These are phyloP conservation scores for Hypoxylon sp. DNA, from an alignment of 2,329 filamentous ascomycete genomes.

Conservation along the genomic window DNA sequence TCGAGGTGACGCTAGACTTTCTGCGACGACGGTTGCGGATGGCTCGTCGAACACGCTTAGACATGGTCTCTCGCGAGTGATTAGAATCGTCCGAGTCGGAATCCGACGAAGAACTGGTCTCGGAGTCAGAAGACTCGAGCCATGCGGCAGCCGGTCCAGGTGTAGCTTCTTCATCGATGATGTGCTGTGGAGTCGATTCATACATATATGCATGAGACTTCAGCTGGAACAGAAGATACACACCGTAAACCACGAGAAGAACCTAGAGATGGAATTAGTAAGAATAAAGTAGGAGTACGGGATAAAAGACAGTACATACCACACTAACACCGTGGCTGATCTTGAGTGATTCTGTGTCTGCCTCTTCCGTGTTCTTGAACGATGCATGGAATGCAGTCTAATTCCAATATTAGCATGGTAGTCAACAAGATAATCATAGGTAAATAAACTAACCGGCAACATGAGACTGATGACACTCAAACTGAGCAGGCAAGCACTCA, in stretches of 20 bases:
- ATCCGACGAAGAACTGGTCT: constrained; percentile 63
- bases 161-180: constrained; percentile 90
- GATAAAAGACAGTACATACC: constrained; percentile 56
- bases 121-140: constrained; percentile 74
- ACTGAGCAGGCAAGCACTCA: constrained; percentile 92
- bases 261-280: constrained; percentile 57
- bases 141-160: constrained; percentile 85
- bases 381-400: constrained; percentile 92
- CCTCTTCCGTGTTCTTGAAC: constrained; percentile 68
- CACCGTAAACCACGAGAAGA: constrained; percentile 79
- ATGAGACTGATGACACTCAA: constrained; percentile 89
- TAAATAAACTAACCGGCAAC: constrained; percentile 68
- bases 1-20: constrained; percentile 79
- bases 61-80: constrained; percentile 68
- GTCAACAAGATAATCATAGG: too few relatives aligned
- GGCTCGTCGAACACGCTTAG: constrained; percentile 78
- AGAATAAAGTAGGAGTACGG: constrained; percentile 8
- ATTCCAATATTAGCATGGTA: too few relatives aligned
- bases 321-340: constrained; percentile 92
- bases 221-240: constrained; percentile 89
- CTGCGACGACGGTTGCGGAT: constrained; percentile 75
- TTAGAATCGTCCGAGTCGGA: constrained; percentile 77
- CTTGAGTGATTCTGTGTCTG: constrained; percentile 77
- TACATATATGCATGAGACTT: constrained; percentile 94
- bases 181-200: constrained; percentile 88